Evolutionary conservation across 2,329 filamentous ascomycete species (phyloP).

Genomic region (Torrubiellomyces zombiae): DNA sequence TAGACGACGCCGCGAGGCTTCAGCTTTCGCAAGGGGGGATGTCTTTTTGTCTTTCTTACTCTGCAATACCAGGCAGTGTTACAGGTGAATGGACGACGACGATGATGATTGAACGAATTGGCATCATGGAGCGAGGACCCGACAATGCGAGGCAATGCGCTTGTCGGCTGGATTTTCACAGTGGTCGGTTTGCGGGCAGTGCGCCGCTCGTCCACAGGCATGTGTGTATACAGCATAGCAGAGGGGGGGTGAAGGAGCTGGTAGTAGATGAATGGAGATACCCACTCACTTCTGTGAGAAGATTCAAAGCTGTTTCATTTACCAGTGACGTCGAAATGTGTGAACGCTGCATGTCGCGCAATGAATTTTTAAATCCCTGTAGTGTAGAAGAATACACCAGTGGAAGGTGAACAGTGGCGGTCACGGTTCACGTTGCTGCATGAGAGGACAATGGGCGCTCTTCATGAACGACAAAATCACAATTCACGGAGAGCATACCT

Average conservation of each 20-base stretch:
- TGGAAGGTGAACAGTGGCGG: no score
- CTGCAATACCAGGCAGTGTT: no score
- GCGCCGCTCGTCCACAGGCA: conserved; percentile 1
- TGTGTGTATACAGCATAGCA: not conserved
- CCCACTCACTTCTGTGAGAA: not conserved
- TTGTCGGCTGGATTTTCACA: no score
- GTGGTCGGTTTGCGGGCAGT: conserved; percentile 2
- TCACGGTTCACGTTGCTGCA: no score
- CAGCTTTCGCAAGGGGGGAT: no score
- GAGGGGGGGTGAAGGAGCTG: not conserved
- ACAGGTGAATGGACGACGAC: no score
- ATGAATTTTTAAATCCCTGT: no score
- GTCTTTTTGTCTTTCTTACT: no score
- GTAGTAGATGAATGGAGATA: conserved; percentile 1
- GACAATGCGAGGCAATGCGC: no score
- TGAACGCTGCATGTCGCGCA: not conserved
- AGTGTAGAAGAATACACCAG: no score
- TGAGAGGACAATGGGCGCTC: not conserved
- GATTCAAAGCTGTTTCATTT: not conserved
- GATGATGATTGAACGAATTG: conserved; percentile 2
- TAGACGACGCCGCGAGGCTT: conserved; percentile 26
- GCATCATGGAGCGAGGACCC: conserved; percentile 2
- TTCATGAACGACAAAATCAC: not conserved
- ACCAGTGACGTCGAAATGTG: not conserved
- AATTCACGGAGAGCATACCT: no score